Evolutionary conservation across 768 basidiomycete genomes (phyloP).

Genomic region (Pleurotus giganteus): DNA sequence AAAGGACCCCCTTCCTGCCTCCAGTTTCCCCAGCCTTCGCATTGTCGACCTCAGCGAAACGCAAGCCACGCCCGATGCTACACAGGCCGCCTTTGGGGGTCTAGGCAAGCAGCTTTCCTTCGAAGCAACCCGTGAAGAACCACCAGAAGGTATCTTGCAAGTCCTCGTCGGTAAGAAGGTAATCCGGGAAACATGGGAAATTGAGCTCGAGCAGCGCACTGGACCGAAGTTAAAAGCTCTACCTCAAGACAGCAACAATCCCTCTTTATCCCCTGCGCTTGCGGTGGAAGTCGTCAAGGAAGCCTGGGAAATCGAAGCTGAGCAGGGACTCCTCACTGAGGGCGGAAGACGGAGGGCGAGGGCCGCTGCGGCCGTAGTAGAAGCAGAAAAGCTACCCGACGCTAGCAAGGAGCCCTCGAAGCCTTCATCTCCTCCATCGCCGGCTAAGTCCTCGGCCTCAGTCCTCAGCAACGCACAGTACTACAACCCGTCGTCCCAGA

Average conservation of each 20-base stretch:
- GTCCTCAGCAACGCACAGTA: conserved; percentile 50
- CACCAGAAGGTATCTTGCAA: conserved; percentile 47
- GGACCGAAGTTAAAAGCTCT: conserved; percentile 33
- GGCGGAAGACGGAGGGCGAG: conserved; percentile 67
- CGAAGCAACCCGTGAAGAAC: conserved; percentile 53
- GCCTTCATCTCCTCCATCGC: conserved; percentile 18
- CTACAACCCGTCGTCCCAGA: conserved; percentile 52
- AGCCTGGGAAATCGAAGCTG: conserved; percentile 78
- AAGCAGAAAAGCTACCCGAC: conserved; percentile 10
- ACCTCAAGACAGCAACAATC: conserved; percentile 2
- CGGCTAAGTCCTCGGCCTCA: conserved; percentile 20
- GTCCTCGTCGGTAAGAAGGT: conserved; percentile 70
- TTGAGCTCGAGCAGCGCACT: conserved; percentile 62
- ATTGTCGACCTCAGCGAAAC: conserved; percentile 71
- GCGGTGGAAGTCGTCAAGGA: conserved; percentile 50
- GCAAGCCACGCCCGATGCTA: conserved; percentile 43
- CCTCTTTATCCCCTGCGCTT: conserved; percentile 7
- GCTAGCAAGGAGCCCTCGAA: conserved; percentile 9
- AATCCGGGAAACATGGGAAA: conserved; percentile 75
- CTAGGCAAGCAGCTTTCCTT: conserved; percentile 53
- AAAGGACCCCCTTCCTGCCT: conserved; percentile 30
- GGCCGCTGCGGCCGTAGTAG: conserved; percentile 44
- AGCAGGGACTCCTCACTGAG: conserved; percentile 72
- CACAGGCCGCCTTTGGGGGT: conserved; percentile 41
- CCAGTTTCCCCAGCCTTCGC: conserved; percentile 48